Base-by-base conservation (phyloP, 2,329 filamentous ascomycete genomes). In the Plenodomus tracheiphilus region DNA sequence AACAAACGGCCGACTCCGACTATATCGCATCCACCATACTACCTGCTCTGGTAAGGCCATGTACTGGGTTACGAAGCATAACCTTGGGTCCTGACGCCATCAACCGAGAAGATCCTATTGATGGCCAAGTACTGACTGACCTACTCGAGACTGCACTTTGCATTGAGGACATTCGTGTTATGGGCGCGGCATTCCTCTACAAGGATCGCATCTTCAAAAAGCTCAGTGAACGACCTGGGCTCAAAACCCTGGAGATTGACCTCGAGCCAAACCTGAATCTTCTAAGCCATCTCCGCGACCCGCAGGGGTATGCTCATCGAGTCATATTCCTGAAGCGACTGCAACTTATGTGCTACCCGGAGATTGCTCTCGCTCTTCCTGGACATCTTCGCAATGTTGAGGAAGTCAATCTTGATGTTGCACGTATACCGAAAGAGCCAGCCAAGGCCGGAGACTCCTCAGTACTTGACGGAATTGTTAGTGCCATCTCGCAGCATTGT, bases 321-420 rank as follows among this genome's bases (percentile, higher is more conserved):
- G 67, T 71, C 39, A 34, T 51, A 13, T 56, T 56, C 3, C 46
- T 71, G 8, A 61, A 51, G 18, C 53, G 58, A 2, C 46, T 69
- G 16, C 55, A 56, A 7, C 54, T 69, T 19, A 66, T 66, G 50
- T 69, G 65, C 38, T 70, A 70, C 32, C 67, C 67, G 2, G 67
- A 70, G 21, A 53, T 70, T 19, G 65, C 64, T 4, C 49, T 65
- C 8, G 59, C 65, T 3, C 55, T 71, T 2, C 56, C 61, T 10
- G 20, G 37, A 0, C 65, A 68, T 37, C 53, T 71, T 3, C 44
- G 40, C 3, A 9, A 32, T 3, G 25, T 71, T 16, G 56, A 68
- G 39, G 56, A 68, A 11, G 35, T 71, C 22, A 59, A 66, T 16
- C 25, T 71, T 16, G 64, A 66, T 22, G 47, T 70, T n/a, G 62